These are phyloP conservation scores for Apiotrichum montevideense DNA, from an alignment of 1,284 basidiomycete genomes.

Conservation along the genomic window DNA sequence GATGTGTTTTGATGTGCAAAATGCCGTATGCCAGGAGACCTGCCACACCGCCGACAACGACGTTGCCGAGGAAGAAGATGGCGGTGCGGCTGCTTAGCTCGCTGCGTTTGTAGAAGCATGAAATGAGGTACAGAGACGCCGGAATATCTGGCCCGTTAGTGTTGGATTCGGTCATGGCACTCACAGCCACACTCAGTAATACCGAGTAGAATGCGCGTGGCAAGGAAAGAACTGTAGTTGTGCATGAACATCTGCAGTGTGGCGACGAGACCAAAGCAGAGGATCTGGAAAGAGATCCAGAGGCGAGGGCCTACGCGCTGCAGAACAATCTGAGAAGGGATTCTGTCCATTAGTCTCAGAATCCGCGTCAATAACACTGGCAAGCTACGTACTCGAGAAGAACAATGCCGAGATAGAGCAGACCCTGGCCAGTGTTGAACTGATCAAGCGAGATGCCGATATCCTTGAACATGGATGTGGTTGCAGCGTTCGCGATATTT, in stretches of 20 bases:
- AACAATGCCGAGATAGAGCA: slow-evolving; percentile 40
- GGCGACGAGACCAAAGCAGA: slow-evolving; percentile 23
- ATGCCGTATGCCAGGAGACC: slow-evolving; percentile 20
- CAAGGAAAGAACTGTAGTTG: slow-evolving; percentile 21
- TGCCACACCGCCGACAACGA: slow-evolving; percentile 11
- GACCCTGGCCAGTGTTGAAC: slow-evolving; percentile 35
- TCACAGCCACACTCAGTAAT: slow-evolving; percentile 16
- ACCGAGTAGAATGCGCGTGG: slow-evolving; percentile 25
- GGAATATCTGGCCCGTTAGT: slow-evolving; percentile 9
- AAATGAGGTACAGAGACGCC: slow-evolving; percentile 18
- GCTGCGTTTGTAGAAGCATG: slow-evolving; percentile 20
- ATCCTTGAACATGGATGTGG: slow-evolving; percentile 13
- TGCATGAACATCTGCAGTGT: slow-evolving; percentile 28
- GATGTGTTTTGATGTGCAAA: slow-evolving; percentile 7
- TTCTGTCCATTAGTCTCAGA: background rate
- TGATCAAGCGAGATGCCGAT: slow-evolving; percentile 35
- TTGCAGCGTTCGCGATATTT: slow-evolving; percentile 7
- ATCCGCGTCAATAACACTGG: too few relatives aligned
- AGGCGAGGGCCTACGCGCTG: slow-evolving; percentile 27
- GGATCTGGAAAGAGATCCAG: slow-evolving; percentile 30
- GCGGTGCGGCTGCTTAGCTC: slow-evolving; percentile 22
- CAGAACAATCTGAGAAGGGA: slow-evolving; percentile 32
- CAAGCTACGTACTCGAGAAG: slow-evolving; percentile 23
- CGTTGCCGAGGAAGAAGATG: slow-evolving; percentile 23
- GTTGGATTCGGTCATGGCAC: background rate